phyloP scores from a whole-genome alignment of 768 basidiomycete species.

The Tricholoma matsutake region DNA sequence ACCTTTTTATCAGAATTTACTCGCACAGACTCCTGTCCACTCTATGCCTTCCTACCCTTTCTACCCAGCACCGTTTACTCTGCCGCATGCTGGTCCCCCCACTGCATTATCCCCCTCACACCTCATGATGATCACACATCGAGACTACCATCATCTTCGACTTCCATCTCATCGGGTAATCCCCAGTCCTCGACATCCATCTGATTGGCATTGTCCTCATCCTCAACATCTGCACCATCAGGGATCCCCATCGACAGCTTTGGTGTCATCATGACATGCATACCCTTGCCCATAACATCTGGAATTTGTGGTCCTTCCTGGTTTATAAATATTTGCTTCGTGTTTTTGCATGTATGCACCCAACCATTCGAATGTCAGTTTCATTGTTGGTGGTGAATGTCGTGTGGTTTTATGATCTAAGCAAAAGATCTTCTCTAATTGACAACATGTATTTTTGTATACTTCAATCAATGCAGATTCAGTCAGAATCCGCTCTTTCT shows the following conservation, averaged over 20 bases:
- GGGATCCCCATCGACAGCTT: not conserved
- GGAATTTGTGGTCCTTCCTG: slow-evolving; percentile 2
- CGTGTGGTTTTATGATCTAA: slow-evolving; percentile 12
- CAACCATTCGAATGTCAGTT: slow-evolving; percentile 17
- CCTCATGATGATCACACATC: not conserved
- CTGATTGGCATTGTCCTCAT: not conserved
- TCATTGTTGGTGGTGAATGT: slow-evolving; percentile 27
- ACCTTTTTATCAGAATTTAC: slow-evolving; percentile 1
- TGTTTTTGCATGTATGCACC: too few relatives aligned
- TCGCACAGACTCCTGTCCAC: not conserved
- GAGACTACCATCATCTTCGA: too few relatives aligned
- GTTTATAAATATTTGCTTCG: not conserved
- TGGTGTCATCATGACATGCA: not conserved
- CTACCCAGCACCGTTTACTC: not conserved
- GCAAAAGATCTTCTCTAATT: slow-evolving; percentile 23
- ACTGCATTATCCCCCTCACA: not conserved
- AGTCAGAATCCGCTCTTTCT: slow-evolving; percentile 25
- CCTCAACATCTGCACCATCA: not conserved
- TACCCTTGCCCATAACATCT: too few relatives aligned
- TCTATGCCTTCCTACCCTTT: not conserved
- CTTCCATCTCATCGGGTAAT: not conserved
- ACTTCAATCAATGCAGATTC: slow-evolving; percentile 32
- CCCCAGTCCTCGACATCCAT: not conserved
- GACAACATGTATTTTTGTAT: slow-evolving; percentile 22
- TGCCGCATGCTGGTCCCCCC: not conserved